Conservation (phyloP, 345 rosid genomes). For the Erucastrum elatum region DNA sequence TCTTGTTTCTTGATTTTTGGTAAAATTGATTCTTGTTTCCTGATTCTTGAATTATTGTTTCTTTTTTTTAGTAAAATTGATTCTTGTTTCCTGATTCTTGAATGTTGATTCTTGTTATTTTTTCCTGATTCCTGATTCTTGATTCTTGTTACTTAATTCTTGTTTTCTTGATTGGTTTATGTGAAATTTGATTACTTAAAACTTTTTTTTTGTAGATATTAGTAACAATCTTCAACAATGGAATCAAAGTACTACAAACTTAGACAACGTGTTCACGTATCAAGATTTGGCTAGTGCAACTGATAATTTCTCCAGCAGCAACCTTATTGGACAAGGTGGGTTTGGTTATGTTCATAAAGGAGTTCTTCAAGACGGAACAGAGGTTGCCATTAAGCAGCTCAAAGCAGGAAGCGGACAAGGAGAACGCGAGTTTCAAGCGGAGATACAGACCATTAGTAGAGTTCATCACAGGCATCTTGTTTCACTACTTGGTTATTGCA, state of each 20-base stretch:
- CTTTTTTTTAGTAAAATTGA: too few species aligned
- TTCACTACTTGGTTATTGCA: neutral
- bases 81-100: neutral
- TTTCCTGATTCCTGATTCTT: neutral
- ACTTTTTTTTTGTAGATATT: neutral
- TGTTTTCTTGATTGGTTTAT: neutral
- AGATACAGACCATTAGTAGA: slow-evolving; percentile 59
- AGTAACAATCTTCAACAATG: slow-evolving; percentile 38
- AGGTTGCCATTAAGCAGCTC: slow-evolving; percentile 71
- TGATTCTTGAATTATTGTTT: neutral
- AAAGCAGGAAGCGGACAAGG: slow-evolving; percentile 73
- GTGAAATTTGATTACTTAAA: neutral
- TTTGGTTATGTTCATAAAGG: slow-evolving; percentile 79
- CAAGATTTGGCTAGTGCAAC: slow-evolving; percentile 63
- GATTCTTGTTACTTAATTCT: neutral
- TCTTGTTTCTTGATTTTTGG: too few species aligned
- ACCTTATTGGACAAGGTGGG: slow-evolving; percentile 77
- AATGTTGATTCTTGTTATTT: neutral
- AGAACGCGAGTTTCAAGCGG: slow-evolving; percentile 68
- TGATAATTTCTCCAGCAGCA: slow-evolving; percentile 47
- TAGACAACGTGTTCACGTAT: slow-evolving; percentile 49
- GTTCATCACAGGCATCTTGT: slow-evolving; percentile 78
- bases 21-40: neutral
- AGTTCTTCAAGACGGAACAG: slow-evolving; percentile 52
- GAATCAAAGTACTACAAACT: slow-evolving; percentile 33